phyloP scores from a whole-genome alignment of 176 grass and related monocot species.

The Echinochloa phyllopogon region DNA sequence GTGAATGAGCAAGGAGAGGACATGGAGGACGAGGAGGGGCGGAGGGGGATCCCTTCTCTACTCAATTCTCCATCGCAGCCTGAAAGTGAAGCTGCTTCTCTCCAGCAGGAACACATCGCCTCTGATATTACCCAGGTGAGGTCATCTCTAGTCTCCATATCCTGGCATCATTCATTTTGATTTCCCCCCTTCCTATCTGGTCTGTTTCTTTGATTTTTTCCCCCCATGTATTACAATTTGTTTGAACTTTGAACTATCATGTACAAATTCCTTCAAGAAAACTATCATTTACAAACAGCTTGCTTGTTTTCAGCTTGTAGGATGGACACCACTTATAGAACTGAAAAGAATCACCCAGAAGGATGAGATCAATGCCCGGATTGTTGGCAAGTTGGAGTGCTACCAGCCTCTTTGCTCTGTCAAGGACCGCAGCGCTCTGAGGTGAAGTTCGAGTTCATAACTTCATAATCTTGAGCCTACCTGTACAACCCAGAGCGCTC shows the following conservation, averaged over 20 bases:
- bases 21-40: slow-evolving; percentile 10
- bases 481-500: neutral
- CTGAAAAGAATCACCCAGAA: slow-evolving; percentile 58
- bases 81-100: neutral
- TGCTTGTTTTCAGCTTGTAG: slow-evolving; percentile 63
- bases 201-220: neutral
- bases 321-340: slow-evolving; percentile 77
- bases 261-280: no score
- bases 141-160: neutral
- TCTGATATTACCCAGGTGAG: slow-evolving; percentile 36
- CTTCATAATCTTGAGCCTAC: neutral
- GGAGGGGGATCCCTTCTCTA: slow-evolving; percentile 33
- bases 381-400: slow-evolving; percentile 72
- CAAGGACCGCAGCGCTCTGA: slow-evolving; percentile 67
- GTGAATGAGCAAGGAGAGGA: neutral
- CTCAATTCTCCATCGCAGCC: neutral
- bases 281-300: neutral
- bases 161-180: neutral
- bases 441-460: slow-evolving; percentile 32
- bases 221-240: neutral
- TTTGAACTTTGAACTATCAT: no score
- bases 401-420: slow-evolving; percentile 86
- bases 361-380: slow-evolving; percentile 47
- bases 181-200: neutral
- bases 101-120: slow-evolving; percentile 38